phyloP scores from a whole-genome alignment of 768 basidiomycete genomes.

The Russula sp. region DNA sequence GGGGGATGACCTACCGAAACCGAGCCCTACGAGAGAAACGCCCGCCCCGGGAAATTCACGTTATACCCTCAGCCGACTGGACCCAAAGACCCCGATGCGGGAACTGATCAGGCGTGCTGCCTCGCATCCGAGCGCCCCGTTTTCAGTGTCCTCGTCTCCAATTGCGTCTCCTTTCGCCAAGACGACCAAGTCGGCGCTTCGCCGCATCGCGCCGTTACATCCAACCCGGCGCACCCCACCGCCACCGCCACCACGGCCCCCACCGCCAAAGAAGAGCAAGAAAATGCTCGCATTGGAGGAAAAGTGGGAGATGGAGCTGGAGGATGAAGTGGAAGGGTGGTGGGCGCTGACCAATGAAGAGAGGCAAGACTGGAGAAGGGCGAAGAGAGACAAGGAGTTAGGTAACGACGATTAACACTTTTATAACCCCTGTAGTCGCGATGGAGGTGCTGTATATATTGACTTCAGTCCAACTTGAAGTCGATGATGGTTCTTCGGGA shows the following conservation, averaged over 20 bases:
- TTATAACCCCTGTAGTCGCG: neutral
- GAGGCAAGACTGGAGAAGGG: conserved; percentile 42
- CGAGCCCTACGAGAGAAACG: conserved; percentile 1
- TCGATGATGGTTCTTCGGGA: neutral
- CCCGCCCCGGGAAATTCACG: conserved; percentile 3
- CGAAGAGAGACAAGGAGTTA: conserved; percentile 59
- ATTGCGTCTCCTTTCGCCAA: conserved; percentile 64
- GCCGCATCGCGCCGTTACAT: conserved; percentile 70
- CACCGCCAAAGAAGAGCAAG: conserved; percentile 72
- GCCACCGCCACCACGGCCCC: conserved; percentile 62
- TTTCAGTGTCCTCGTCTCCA: conserved; percentile 32
- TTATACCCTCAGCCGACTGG: conserved; percentile 15
- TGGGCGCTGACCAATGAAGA: conserved; percentile 32
- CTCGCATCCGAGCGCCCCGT: conserved; percentile 60
- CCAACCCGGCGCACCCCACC: conserved; percentile 68
- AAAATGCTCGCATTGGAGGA: conserved; percentile 73
- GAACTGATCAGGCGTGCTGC: conserved; percentile 71
- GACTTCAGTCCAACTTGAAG: neutral
- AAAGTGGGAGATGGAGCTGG: conserved; percentile 72
- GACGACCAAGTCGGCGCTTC: conserved; percentile 54
- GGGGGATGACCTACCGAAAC: neutral
- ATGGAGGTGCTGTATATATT: neutral
- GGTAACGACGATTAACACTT: conserved; percentile 34
- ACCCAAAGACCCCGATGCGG: conserved; percentile 57
- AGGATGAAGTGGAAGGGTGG: conserved; percentile 68